Evolutionary conservation across 2,329 filamentous ascomycete species (phyloP).

Genomic region (Alternaria sp.): DNA sequence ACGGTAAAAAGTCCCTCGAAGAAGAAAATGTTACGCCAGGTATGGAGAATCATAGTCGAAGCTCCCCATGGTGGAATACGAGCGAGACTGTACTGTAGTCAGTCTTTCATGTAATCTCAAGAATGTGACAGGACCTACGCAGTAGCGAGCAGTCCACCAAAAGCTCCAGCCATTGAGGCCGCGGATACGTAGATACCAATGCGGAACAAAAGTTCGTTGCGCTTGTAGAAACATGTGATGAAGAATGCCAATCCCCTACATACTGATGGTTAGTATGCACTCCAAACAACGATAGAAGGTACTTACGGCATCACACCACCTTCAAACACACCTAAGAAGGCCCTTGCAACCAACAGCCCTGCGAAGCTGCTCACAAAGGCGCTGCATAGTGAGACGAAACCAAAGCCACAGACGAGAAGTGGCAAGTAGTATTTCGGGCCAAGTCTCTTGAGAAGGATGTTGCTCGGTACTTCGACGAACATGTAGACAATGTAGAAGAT

Average conservation of each 20-base stretch:
- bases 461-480: conserved; percentile 62
- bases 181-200: conserved; percentile 64
- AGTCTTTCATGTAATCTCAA: not conserved
- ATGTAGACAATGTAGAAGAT: conserved; percentile 66
- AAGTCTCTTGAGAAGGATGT: conserved; percentile 61
- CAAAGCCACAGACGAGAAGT: conserved; percentile 62
- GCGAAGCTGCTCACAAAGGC: conserved; percentile 59
- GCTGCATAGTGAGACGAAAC: conserved; percentile 61
- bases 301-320: conserved; percentile 62
- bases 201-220: conserved; percentile 62
- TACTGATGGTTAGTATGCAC: conserved; percentile 2
- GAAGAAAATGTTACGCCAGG: conserved; percentile 62
- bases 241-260: conserved; percentile 61
- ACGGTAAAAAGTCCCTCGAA: conserved; percentile 66
- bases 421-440: conserved; percentile 62
- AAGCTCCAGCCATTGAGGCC: conserved; percentile 63
- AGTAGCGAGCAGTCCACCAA: conserved; percentile 63
- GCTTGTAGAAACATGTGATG: conserved; percentile 63
- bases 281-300: too few species aligned
- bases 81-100: conserved; percentile 26
- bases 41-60: conserved; percentile 52
- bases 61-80: conserved; percentile 61
- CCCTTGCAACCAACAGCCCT: conserved; percentile 56
- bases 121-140: conserved; percentile 45
- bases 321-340: conserved; percentile 62